Evolutionary conservation across 345 rosid species (phyloP).

Genomic region (Salix arbutifolia): DNA sequence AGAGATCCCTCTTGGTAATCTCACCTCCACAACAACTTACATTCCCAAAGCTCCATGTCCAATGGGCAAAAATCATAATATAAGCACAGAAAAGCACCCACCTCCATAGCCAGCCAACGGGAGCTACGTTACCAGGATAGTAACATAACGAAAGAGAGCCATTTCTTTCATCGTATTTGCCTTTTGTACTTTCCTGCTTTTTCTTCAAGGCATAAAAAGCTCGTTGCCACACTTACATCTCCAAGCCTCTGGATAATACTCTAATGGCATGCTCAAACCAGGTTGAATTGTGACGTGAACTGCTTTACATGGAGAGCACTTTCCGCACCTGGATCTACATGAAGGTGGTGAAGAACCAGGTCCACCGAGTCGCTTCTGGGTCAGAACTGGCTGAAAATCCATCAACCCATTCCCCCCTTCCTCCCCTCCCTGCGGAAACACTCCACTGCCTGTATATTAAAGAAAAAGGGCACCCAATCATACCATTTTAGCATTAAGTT

Average conservation of each 20-base stretch:
- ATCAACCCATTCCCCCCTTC: constrained; percentile 27
- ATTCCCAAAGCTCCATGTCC: constrained; percentile 37
- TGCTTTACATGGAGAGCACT: constrained; percentile 72
- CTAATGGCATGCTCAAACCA: constrained; percentile 57
- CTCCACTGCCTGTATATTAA: constrained; percentile 27
- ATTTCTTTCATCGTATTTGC: neutral
- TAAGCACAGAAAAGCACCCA: constrained; percentile 11
- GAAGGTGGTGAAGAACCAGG: constrained; percentile 79
- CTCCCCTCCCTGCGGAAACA: constrained; percentile 22
- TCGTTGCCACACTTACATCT: constrained; percentile 87
- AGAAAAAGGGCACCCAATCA: neutral
- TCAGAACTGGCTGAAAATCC: constrained; percentile 18
- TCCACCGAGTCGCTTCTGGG: constrained; percentile 47
- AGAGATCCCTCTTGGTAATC: constrained; percentile 31
- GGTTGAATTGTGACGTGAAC: constrained; percentile 91
- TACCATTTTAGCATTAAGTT: too few species aligned
- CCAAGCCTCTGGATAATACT: constrained; percentile 99
- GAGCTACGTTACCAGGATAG: neutral
- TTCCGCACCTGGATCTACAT: constrained; percentile 84
- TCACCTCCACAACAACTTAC: constrained; percentile 32
- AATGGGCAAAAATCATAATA: constrained; percentile 17
- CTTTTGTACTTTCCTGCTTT: neutral
- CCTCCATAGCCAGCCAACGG: constrained; percentile 8
- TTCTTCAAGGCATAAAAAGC: constrained; percentile 66
- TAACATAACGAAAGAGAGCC: neutral